Evolutionary conservation across 2,329 filamentous ascomycete genomes (phyloP), one percentile per base, ranked within the genome.

Genomic region (Scedosporium boydii): DNA sequence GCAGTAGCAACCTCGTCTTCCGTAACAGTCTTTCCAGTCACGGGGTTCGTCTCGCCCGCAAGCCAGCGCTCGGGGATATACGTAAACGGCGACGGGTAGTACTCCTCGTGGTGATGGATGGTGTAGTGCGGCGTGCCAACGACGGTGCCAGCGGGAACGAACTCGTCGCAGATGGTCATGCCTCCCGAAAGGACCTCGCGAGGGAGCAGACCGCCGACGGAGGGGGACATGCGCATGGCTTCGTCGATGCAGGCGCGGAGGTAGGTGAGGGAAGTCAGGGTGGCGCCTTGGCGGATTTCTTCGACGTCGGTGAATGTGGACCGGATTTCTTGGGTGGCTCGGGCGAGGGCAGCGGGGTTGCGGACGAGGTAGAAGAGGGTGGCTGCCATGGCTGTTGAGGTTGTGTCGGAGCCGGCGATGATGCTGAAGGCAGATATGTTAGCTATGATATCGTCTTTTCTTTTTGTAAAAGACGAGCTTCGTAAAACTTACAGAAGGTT

Each of bases 351-450:
- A 0, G 69, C 68, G 0, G 79, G 74, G 73, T 78, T 79, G 63
- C 82, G 82, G 38, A 80, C 78, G 18, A 87, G 81, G 72, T 87
- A 87, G 74, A 87, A 87, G 10, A 87, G 67, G 0, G 83, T 84
- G 1, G 83, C 81, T 3, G 85, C 82, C 79, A 86, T 76, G 72
- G 86, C 85, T 1, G 86, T 90, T 0, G 86, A 88, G 1, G 87
- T 90, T 0, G 88, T 90, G 69, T 90, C 87, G 29, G 86, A 87
- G 38, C 87, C 87, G 9, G 86, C 87, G 65, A 88, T 87, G 75
- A 89, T 88, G 7, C 80, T 82, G 41, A 14, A 4, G 18, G 34
- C 12, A 48, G 46, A n/a, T 16, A 3, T 26, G 56, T 38, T 34
- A 62, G n/a, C 16, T 38, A 27, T 58, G 59, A 38, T 44, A 48